Percentiles rank a stretch among this genome's conserved stretches.
These are phyloP conservation scores for Westerdykella sp. DNA, from an alignment of 2,329 filamentous ascomycete genomes.

Conservation along the genomic window DNA sequence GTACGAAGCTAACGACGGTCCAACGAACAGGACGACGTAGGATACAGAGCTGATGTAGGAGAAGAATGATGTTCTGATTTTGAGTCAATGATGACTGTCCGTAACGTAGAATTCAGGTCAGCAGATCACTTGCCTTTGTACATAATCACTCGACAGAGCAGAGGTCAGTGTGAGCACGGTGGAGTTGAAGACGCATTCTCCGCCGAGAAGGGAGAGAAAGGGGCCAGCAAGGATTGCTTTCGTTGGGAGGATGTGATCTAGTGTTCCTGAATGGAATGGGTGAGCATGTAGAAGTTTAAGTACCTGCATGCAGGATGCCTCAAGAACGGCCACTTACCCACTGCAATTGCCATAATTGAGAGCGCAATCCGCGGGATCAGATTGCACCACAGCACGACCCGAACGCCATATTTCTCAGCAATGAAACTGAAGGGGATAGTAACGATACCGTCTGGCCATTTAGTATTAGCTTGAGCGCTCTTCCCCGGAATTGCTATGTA, in stretches of 20 bases:
- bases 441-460: conserved; percentile 25
- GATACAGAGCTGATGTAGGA: conserved; percentile 21
- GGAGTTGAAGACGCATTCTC: conserved; percentile 34
- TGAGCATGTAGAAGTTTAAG: not conserved
- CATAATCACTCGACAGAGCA: conserved; percentile 25
- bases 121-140: conserved; percentile 19
- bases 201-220: conserved; percentile 27
- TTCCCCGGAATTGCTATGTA: not conserved
- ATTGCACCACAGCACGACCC: conserved; percentile 28
- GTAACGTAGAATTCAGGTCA: not conserved
- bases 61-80: conserved; percentile 29
- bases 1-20: conserved; percentile 30
- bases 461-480: conserved; percentile 7
- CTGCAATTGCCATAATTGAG: conserved; percentile 25
- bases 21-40: conserved; percentile 12
- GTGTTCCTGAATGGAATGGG: conserved; percentile 17
- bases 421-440: conserved; percentile 34
- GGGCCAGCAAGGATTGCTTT: conserved; percentile 28
- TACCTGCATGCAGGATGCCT: too few species aligned
- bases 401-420: conserved; percentile 25
- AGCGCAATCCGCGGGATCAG: conserved; percentile 25
- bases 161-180: conserved; percentile 32
- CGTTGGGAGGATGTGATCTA: conserved; percentile 20
- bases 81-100: not conserved
- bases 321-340: conserved; percentile 18